phyloP scores from a whole-genome alignment of 2,329 filamentous ascomycete species.

The Tolypocladium ophioglossoides region DNA sequence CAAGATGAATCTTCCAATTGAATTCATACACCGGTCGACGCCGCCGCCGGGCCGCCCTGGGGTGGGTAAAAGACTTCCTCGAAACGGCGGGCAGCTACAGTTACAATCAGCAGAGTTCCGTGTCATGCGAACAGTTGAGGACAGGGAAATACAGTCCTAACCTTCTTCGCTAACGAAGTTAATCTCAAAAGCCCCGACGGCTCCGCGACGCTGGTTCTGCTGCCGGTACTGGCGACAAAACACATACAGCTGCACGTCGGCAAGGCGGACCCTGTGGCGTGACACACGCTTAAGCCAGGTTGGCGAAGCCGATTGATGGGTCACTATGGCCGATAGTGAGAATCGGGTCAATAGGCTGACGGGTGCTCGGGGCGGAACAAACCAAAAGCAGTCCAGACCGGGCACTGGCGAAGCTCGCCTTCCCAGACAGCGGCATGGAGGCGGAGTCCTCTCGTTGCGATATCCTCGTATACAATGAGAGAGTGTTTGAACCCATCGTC shows the following conservation, averaged over 20 bases:
- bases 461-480: slow-evolving; percentile 43
- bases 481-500: slow-evolving; percentile 45
- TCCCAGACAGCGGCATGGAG: slow-evolving; percentile 46
- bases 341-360: not conserved
- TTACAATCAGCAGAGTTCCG: not conserved
- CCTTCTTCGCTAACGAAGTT: slow-evolving; percentile 33
- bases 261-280: slow-evolving; percentile 37
- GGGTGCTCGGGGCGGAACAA: slow-evolving; percentile 10
- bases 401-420: slow-evolving; percentile 42
- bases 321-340: slow-evolving; percentile 28
- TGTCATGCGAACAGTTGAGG: not conserved
- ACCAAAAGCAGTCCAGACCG: slow-evolving; percentile 57
- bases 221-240: slow-evolving; percentile 47
- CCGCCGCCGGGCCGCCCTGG: not conserved
- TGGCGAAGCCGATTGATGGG: slow-evolving; percentile 35
- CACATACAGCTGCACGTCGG: slow-evolving; percentile 45
- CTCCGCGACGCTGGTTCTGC: slow-evolving; percentile 38
- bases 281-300: slow-evolving; percentile 41
- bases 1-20: not conserved
- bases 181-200: slow-evolving; percentile 38
- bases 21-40: not conserved
- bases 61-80: slow-evolving; percentile 26
- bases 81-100: slow-evolving; percentile 25
- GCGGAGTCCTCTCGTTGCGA: slow-evolving; percentile 34
- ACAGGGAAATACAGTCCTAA: slow-evolving; percentile 5